Evolutionary conservation across 805 yeast genomes (phyloP), one percentile per base, ranked within the genome.

Genomic region (Hanseniaspora occidentalis): DNA sequence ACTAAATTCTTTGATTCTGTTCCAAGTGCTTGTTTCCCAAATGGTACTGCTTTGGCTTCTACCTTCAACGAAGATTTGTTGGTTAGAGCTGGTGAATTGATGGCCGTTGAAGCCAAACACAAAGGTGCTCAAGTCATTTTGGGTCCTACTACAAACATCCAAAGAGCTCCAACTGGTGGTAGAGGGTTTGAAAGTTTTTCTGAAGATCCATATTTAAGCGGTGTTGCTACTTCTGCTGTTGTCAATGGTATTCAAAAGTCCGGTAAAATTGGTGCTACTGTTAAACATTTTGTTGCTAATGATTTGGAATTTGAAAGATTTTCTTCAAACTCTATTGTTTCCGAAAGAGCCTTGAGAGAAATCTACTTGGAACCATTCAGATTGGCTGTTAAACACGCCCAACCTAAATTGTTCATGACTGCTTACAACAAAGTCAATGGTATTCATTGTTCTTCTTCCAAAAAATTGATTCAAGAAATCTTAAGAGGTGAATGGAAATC

Each of bases 371-470:
- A 66, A 47, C 82, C 84, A 1, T 77, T 77, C 61, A 75, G 75
- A 56, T 56, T 77, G 35, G 80, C 81, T 16, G 52, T 73, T 16
- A 61, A 70, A 42, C 64, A 71, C 43, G 40, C 78, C 19, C 53
- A 67, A 40, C 84, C 84, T 21, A 62, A 61, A 42, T 62, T 72
- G 3, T 54, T 75, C 44, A 77, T 77, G 84, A 73, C 80, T 17
- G 61, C 77, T 37, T 78, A 77, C 61, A 77, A 75, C 58, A 73
- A 68, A 50, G 66, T 77, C 49, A 77, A 77, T 48, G 84, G 82
- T 29, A 67, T 50, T 10, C 82, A 77, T 52, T 75, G 59, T 36
- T 66, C 75, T 19, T 71, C 76, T 48, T 58, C 65, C 36, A 58
- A 61, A 42, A 48, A 52, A 31, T 51, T 75, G 35, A 48, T 77